Base-by-base conservation (phyloP, 1,139 yeast species). In the Nakaseomyces delphensis region DNA sequence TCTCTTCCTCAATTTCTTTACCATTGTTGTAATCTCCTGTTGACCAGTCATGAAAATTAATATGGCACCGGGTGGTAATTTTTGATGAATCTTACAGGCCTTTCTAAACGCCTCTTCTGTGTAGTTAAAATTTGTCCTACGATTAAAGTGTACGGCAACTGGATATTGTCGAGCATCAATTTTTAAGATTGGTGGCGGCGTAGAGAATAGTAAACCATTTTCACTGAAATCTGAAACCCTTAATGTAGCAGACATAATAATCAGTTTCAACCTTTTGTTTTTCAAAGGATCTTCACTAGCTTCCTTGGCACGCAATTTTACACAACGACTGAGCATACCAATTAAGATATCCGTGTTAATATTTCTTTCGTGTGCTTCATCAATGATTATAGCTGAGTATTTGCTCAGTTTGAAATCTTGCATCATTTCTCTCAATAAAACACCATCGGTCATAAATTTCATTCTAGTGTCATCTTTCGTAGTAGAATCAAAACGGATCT, bases 391-490 rank as follows among this genome's bases (percentile, higher is more conserved):
- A 1, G 83, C 80, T 0, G 96, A 86, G 60, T 93, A 93, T 57
- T 84, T 85, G 29, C 75, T 71, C 40, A 93, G 68, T 50, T 81
- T 65, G 51, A 91, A 82, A 56, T 93, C 98, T 0, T 77, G 68
- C 80, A 91, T 82, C 82, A 93, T 79, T 63, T 93, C 99, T 53
- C 97, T 72, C 28, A 93, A 66, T 42, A 93, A 66, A 35, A 93
- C 96, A 77, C 99, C 99, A 69, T 93, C 99, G 1, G 99, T 93
- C 98, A 93, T 91, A 57, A 91, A 89, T 62, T 93, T 93, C 62
- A 93, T 62, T 3, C 84, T 83, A 0, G 98, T 93, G 46, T 78
- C 77, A 13, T 73, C 65, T 45, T 74, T 75, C 4, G 82, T 74
- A 2, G 77, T 76, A 3, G 91, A 73, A 55, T 93, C 98, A 56